Conservation (phyloP, 2,329 filamentous ascomycete genomes). For the Cladophialophora yegresii region DNA sequence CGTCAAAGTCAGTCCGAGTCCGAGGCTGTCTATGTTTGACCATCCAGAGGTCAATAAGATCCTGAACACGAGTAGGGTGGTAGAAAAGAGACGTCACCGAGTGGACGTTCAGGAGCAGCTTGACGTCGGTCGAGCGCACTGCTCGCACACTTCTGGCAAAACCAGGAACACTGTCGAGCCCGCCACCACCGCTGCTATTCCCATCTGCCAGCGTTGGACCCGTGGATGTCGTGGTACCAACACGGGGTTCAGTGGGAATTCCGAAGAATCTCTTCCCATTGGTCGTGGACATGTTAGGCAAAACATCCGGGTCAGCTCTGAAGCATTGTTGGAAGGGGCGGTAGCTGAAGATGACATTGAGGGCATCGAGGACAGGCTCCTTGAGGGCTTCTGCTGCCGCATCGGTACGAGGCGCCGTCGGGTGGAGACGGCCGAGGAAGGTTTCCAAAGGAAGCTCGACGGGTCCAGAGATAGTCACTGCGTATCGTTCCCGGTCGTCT, state of each 20-base stretch:
- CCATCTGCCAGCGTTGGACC: background rate
- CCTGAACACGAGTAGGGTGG: constrained; percentile 1
- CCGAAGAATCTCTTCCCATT: constrained; percentile 5
- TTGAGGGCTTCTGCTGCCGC: background rate
- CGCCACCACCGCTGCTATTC: background rate
- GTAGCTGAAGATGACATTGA: constrained; percentile 8
- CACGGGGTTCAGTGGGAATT: background rate
- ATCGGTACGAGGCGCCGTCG: background rate
- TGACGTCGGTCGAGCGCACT: background rate
- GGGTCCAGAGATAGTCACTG: too few relatives aligned
- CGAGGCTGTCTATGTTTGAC: background rate
- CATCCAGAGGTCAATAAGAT: background rate
- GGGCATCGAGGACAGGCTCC: background rate
- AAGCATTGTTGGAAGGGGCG: constrained; percentile 1
- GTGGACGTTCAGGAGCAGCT: constrained; percentile 3
- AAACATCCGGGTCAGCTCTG: background rate
- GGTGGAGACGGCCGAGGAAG: background rate
- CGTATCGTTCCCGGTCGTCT: too few relatives aligned
- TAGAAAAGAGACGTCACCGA: background rate
- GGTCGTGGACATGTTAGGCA: background rate
- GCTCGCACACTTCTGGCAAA: constrained; percentile 1
- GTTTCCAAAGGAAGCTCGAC: background rate
- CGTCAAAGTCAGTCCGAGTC: background rate
- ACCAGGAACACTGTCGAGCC: constrained; percentile 3
- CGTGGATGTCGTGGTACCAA: background rate